Percentiles rank a stretch among this genome's conserved stretches.
phyloP scores from a whole-genome alignment of 768 basidiomycete species.

The Boletales sp. region DNA sequence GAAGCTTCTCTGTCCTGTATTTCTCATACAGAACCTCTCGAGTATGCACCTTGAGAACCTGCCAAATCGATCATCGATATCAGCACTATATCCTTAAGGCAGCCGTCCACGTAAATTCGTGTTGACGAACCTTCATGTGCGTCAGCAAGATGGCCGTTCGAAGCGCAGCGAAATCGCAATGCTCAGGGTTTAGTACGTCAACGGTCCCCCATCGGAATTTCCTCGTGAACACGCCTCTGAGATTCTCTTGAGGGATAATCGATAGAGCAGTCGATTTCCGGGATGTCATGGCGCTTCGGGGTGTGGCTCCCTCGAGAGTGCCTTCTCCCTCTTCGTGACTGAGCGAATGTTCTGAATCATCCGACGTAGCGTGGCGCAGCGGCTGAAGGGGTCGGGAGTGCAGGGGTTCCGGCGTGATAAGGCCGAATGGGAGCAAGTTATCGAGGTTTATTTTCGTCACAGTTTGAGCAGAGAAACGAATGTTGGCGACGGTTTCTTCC shows the following conservation, averaged over 20 bases:
- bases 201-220: slow-evolving; percentile 87
- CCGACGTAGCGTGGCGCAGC: slow-evolving; percentile 12
- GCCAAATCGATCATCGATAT: slow-evolving; percentile 8
- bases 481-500: slow-evolving; percentile 67
- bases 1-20: slow-evolving; percentile 87
- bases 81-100: slow-evolving; percentile 8
- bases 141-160: slow-evolving; percentile 81
- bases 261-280: slow-evolving; percentile 29
- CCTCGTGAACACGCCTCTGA: slow-evolving; percentile 72
- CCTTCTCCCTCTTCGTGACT: slow-evolving; percentile 16
- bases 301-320: slow-evolving; percentile 31
- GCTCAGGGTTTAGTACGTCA: slow-evolving; percentile 80
- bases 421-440: slow-evolving; percentile 68
- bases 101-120: slow-evolving; percentile 17
- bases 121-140: slow-evolving; percentile 68
- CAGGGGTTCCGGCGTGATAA: slow-evolving; percentile 68
- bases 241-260: slow-evolving; percentile 57
- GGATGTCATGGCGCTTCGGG: slow-evolving; percentile 34
- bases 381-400: slow-evolving; percentile 34
- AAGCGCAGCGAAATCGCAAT: slow-evolving; percentile 86
- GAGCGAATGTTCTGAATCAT: slow-evolving; percentile 20
- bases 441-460: slow-evolving; percentile 59
- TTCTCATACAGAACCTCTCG: slow-evolving; percentile 91
- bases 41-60: slow-evolving; percentile 81
- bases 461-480: slow-evolving; percentile 71